Percentiles rank a stretch among this genome's conserved stretches.
phyloP scores from a whole-genome alignment of 2,329 filamentous ascomycete genomes.

The Trichothecium roseum region DNA sequence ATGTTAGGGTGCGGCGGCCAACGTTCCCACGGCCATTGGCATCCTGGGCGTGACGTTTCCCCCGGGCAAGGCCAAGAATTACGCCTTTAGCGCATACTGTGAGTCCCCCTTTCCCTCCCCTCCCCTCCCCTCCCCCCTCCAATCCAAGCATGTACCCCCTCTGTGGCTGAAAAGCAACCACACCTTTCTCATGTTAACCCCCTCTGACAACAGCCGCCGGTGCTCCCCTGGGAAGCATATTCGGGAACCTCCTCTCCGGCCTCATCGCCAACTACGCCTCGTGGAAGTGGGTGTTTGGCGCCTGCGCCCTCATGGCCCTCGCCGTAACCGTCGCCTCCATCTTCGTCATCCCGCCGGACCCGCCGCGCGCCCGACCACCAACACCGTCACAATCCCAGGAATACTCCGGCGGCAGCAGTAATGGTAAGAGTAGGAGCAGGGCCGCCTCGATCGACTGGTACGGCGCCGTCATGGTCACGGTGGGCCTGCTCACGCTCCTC shows the following conservation, averaged over 20 bases:
- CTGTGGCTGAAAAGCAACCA: not conserved
- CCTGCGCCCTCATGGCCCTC: conserved; percentile 48
- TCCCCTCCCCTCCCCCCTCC: no score
- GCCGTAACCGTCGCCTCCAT: conserved; percentile 45
- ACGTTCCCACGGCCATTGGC: conserved; percentile 61
- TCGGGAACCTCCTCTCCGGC: conserved; percentile 55
- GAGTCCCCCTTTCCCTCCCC: conserved; percentile 7
- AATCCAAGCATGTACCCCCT: no score
- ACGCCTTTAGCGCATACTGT: conserved; percentile 56
- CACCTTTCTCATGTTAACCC: not conserved
- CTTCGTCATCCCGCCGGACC: conserved; percentile 47
- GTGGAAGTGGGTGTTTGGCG: conserved; percentile 61
- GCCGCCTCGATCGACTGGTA: conserved; percentile 52
- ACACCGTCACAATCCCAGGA: not conserved
- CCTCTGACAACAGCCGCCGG: conserved; percentile 38
- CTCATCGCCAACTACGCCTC: conserved; percentile 50
- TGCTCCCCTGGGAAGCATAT: conserved; percentile 52
- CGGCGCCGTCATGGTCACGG: conserved; percentile 52
- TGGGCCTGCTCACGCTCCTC: conserved; percentile 50
- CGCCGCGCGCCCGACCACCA: conserved; percentile 13
- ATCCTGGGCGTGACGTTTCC: conserved; percentile 59
- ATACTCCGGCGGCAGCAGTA: not conserved
- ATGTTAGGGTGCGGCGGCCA: conserved; percentile 50
- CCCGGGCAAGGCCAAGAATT: conserved; percentile 59
- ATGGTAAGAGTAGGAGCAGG: not conserved